These are phyloP conservation scores for Cyberlindnera sargentensis DNA, from an alignment of 805 yeast genomes.

Conservation along the genomic window DNA sequence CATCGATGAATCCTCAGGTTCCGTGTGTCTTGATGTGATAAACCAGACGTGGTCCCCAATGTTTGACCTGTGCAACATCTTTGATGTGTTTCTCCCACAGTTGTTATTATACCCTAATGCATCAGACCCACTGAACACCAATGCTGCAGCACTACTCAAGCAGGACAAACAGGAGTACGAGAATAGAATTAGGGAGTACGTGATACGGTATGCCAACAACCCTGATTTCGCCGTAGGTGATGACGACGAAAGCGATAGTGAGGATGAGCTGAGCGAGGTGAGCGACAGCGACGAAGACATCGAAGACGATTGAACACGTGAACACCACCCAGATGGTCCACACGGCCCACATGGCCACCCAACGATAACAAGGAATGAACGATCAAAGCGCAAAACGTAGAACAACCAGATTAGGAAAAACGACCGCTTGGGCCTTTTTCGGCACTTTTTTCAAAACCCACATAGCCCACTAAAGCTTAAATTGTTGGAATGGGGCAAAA, in stretches of 20 bases:
- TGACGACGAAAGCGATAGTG: constrained; percentile 41
- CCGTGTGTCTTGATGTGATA: constrained; percentile 92
- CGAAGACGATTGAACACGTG: constrained; percentile 16
- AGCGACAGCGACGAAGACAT: constrained; percentile 20
- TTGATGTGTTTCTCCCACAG: constrained; percentile 92
- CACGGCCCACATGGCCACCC: too few relatives aligned
- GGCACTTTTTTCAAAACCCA: not conserved
- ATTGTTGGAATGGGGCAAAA: too few relatives aligned
- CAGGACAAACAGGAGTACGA: constrained; percentile 62
- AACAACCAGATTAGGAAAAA: too few relatives aligned
- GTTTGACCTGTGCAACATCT: constrained; percentile 86
- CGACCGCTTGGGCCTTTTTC: too few relatives aligned
- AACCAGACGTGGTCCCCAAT: constrained; percentile 98
- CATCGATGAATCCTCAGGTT: constrained; percentile 84
- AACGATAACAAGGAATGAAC: too few relatives aligned
- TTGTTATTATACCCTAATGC: constrained; percentile 88
- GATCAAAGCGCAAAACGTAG: too few relatives aligned
- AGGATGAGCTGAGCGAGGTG: constrained; percentile 24
- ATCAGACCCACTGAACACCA: constrained; percentile 86
- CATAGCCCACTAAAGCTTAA: not conserved
- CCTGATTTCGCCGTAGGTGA: constrained; percentile 38
- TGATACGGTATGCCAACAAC: constrained; percentile 56
- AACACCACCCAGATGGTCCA: constrained; percentile 4
- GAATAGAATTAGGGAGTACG: constrained; percentile 65
- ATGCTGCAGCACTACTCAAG: constrained; percentile 75